Base-by-base conservation (phyloP, 352 stramenopile genomes). In the Phytophthora multivora region DNA sequence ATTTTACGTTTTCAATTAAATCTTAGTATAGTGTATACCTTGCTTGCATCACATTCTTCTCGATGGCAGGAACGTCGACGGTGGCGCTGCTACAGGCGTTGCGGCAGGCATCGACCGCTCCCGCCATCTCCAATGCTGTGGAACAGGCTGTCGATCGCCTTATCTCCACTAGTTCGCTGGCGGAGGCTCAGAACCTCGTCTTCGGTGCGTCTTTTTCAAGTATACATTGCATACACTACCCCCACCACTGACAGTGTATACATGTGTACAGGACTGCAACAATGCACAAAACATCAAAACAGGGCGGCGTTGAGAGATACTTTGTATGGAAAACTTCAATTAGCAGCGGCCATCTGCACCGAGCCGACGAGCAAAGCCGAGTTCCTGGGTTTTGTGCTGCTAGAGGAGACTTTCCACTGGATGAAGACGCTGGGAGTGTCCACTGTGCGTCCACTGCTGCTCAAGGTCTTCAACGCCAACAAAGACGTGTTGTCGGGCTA, bases 381-480 rank as follows among this genome's bases (percentile, higher is more conserved):
- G 51, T 79, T 69, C 36, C 58, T 91, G 2, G 79, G 77, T 18
- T 79, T 77, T 28, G 54, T 60, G 31, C 46, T 91, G 9, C 33
- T 83, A 0, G 40, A 75, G 25, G 51, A 66, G n/a, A 66, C 75
- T 33, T 47, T 79, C 25, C 15, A 55, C 1, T 13, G 55, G 13
- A 21, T 66, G 0, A 42, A 53, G 18, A 66, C 59, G 36, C 35
- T 53, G 23, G n/a, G 55, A 62, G 5, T 33, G 33, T 55, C 45
- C 26, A 53, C 18, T 16, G 19, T 50, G 15, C 21, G 45, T 42
- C 11, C 25, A 53, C 13, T 31, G 41, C 49, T 90, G 6, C 51
- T 84, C 11, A 62, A 73, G 15, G 59, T 77, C 13, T 82, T 77
- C 48, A 63, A 71, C 18, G 77, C 71, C 9, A 91, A 90, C 28